Base-by-base conservation (phyloP, 805 yeast genomes). In the Wickerhamiella vanderwaltii region DNA sequence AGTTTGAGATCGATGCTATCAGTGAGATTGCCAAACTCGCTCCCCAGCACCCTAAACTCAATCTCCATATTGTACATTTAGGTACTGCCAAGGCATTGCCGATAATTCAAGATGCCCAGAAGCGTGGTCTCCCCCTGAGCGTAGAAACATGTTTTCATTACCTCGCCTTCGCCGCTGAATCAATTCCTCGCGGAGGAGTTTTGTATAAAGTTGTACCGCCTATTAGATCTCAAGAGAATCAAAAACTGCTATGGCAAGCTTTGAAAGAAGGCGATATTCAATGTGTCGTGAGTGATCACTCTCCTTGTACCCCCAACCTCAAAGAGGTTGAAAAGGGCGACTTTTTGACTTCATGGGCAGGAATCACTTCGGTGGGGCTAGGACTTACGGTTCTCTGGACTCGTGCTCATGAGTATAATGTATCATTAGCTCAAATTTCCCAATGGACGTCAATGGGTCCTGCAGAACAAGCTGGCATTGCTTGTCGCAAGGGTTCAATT, bases 141-240 rank as follows among this genome's bases (percentile, higher is more conserved):
- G 94, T 86, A 1, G 97, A 87, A 59, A 88, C 97, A 0, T 87
- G 97, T 59, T 87, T 86, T 72, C 97, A 87, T 58, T 87, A 87
- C 59, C 66, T 87, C 41, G 71, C 88, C 2, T 66, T 87, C 33
- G 67, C 71, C 3, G 82, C 95, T 3, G 95, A 87, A 55, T 66
- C 68, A 18, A 84, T 87, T 42, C 77, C 85, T 15, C 71, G 76
- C 51, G 74, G 83, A 40, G 75, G 79, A 11, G 87, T 95, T 4
- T 83, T 79, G 54, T 84, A 71, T 69, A 87, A 87, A 61, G 88
- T 95, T 57, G 88, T 95, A 59, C 97, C 97, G 1, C 97, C 97
- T 2, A 87, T 87, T 50, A 67, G 97, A 46, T 66, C 80, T 1
- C 77, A 79, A 48, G 68, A 69, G 33, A 88, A 88, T 59, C 69